Percentiles rank a stretch among this genome's conserved stretches.
These are phyloP conservation scores for Xylaria sp. DNA, from an alignment of 495 filamentous ascomycete genomes.

Conservation along the genomic window DNA sequence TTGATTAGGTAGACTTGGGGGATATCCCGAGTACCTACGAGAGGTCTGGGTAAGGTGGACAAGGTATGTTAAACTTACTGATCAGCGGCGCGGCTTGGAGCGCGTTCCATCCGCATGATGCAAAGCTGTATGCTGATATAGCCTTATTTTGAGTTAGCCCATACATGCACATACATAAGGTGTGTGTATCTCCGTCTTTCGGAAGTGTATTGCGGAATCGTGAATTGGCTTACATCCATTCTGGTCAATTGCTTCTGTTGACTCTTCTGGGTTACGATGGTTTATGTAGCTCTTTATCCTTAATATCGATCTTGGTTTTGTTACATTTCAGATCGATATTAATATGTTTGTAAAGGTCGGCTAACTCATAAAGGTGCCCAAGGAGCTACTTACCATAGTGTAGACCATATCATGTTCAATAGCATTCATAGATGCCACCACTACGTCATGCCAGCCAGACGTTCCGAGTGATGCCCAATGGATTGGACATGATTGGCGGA, in stretches of 20 bases:
- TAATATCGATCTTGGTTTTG: not conserved
- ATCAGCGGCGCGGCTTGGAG: slow-evolving; percentile 72
- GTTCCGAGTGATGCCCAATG: not conserved
- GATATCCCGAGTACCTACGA: not conserved
- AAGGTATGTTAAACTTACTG: slow-evolving; percentile 22
- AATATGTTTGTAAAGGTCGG: not conserved
- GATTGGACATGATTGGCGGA: slow-evolving; percentile 8
- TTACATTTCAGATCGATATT: no score
- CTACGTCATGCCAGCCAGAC: slow-evolving; percentile 13
- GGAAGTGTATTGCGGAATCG: not conserved
- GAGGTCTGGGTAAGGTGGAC: not conserved
- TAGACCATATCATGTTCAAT: not conserved
- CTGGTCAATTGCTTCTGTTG: not conserved
- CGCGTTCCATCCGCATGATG: slow-evolving; percentile 69
- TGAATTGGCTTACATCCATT: slow-evolving; percentile 25
- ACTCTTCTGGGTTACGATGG: not conserved
- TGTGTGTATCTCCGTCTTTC: not conserved
- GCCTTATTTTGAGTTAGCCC: slow-evolving; percentile 49
- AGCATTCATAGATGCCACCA: not conserved
- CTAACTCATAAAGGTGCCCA: not conserved
- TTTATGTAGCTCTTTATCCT: not conserved
- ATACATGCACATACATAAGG: no score
- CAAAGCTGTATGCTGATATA: slow-evolving; percentile 70
- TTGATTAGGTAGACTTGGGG: not conserved
- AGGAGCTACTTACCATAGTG: not conserved